Evolutionary conservation across 306 rosid genomes (phyloP).

Genomic region (Cucumis sativus): Cucumber_9930_V3 NC_026660.2:20905001-20905500

Average conservation of each 20-base stretch:
- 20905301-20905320: no score
- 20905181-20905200: slow-evolving; percentile 45
- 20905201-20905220: background rate
- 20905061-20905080: slow-evolving; percentile 37
- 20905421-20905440: no score
- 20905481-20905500: no score
- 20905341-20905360: no score
- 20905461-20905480: no score
- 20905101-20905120: slow-evolving; percentile 25
- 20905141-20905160: slow-evolving; percentile 68
- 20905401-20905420: no score
- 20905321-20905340: no score
- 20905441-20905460: no score
- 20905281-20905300: no score
- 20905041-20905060: slow-evolving; percentile 53
- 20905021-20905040: slow-evolving; percentile 37
- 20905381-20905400: no score
- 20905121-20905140: slow-evolving; percentile 25
- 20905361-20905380: no score
- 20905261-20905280: no score
- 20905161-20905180: slow-evolving; percentile 68
- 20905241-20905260: background rate
- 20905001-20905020: slow-evolving; percentile 24
- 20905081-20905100: slow-evolving; percentile 19
- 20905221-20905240: background rate